A percentile compares a stretch with the other conserved stretches of the same genome.
Conservation (phyloP, 1,139 yeast species). For the Wickerhamomyces sp. region DNA sequence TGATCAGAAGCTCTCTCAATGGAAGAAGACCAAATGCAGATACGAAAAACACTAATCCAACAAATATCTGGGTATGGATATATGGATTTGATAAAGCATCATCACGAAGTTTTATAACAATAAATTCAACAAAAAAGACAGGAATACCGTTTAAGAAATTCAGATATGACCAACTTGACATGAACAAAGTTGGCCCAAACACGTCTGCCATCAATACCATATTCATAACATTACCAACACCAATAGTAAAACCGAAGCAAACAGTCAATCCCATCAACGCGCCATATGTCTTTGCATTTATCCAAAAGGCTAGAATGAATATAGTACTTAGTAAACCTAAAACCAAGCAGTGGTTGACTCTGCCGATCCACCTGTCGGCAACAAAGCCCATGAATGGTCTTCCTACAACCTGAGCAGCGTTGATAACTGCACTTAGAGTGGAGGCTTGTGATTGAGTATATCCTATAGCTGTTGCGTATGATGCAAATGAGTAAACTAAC, state of each 20-base stretch:
- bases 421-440: constrained; percentile 52
- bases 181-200: constrained; percentile 40
- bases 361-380: constrained; percentile 50
- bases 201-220: constrained; percentile 56
- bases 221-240: constrained; percentile 58
- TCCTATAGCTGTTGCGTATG: constrained; percentile 59
- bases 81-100: constrained; percentile 37
- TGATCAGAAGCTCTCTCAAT: constrained; percentile 3
- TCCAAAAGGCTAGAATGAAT: constrained; percentile 43
- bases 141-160: constrained; percentile 41
- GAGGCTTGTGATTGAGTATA: constrained; percentile 51
- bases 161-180: constrained; percentile 55
- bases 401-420: constrained; percentile 62
- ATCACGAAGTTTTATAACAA: constrained; percentile 44
- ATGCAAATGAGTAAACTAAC: constrained; percentile 53
- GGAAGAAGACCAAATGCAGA: constrained; percentile 4
- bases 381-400: constrained; percentile 56
- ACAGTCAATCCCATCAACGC: constrained; percentile 40
- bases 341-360: constrained; percentile 43
- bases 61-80: constrained; percentile 53
- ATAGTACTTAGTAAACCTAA: constrained; percentile 22
- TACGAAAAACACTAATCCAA: constrained; percentile 41
- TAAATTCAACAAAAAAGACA: constrained; percentile 41
- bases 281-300: constrained; percentile 41
- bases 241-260: constrained; percentile 51